Evolutionary conservation across 2,329 filamentous ascomycete species (phyloP), one percentile per base, ranked within the genome.

Genomic region (Colletotrichum filicis): DNA sequence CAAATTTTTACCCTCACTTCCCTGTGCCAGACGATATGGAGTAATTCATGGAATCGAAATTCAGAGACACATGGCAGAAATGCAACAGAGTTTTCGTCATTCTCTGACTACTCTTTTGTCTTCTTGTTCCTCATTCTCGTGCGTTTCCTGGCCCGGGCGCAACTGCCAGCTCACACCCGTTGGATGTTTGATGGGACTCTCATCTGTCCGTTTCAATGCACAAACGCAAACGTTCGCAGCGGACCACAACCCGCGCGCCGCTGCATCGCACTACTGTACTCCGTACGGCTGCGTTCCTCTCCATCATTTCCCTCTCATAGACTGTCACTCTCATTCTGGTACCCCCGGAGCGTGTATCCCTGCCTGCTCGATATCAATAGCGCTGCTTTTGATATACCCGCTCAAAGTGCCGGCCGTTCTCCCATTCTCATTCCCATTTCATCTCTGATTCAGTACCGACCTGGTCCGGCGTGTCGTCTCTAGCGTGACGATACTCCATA

Each of bases 341-440:
- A 4, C 62, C 64, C 68, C 49, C 42, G 24, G 30, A 28, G n/a
- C 37, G 30, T 28, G 9, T 24, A 74, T 59, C 68, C 71, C 71
- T 72, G 62, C 69, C 14, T 22, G 19, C 32, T 14, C n/a, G 42
- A 68, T 68, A 68, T 72, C 64, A 72, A 68, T 68, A 74, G 68
- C 35, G 62, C 52, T 60, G 24, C 26, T 57, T 67, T 24, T 63
- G 52, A 19, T 74, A 74, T 72, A 67, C 68, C 68, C 68, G 62
- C 71, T 56, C 67, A 65, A 71, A 71, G 68, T 71, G 62, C 68
- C 71, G 71, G 68, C 35, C 61, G 37, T 64, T 26, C 55, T 58
- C 19, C 42, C 56, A 65, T 66, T 53, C 46, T 9, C 35, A 49
- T 53, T 42, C 53, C 35, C 58, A 42, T 70, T 28, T 56, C 49